Evolutionary conservation across 2,329 filamentous ascomycete species (phyloP), one percentile per base, ranked within the genome.

Genomic region (Epichloe sibirici): DNA sequence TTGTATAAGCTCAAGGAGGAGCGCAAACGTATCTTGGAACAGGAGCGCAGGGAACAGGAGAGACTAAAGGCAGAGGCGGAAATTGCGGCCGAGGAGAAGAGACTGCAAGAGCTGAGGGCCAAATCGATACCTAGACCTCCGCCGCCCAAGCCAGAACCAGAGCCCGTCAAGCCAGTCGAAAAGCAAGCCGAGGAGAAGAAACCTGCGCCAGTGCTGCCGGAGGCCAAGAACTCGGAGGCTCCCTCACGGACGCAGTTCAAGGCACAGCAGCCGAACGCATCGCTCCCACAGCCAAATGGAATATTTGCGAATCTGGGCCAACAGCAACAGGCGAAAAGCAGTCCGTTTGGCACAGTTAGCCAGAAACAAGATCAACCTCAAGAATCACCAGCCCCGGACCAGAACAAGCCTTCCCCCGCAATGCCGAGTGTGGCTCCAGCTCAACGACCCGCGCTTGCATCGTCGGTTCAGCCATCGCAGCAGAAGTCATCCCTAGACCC

Each of bases 1-100:
- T 65, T 76, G 42, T 70, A 79, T 53, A 68, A 74, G 54, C 60
- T 74, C 15, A 64, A 73, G 49, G 67, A 74, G 56, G 69, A 76
- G 56, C 67, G 73, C 54, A 62, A 67, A 38, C 65, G 69, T 12
- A 69, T 77, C 45, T 51, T 69, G 28, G 68, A 71, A 44, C 67
- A 71, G 51, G 73, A 78, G 59, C 67, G 69, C 42, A 68, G 67
- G 48, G 72, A 78, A 55, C 66, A 72, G 51, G 71, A 75, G 55
- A 71, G 74, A 13, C 62, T 77, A 9, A 65, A 63, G 45, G 66
- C 67, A 1, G 73, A 78, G 57, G 69, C 71, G 23, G 66, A 66
- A 9, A 56, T 78, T 40, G 67, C 71, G n/a, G 71, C 66, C 7
- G 72, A 78, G 59, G 71, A 77, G 55, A 66, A 69, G 56, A 69